Evolutionary conservation across 306 rosid species (phyloP), one percentile per base, ranked within the genome.

Genomic region (Inga laurina): DNA sequence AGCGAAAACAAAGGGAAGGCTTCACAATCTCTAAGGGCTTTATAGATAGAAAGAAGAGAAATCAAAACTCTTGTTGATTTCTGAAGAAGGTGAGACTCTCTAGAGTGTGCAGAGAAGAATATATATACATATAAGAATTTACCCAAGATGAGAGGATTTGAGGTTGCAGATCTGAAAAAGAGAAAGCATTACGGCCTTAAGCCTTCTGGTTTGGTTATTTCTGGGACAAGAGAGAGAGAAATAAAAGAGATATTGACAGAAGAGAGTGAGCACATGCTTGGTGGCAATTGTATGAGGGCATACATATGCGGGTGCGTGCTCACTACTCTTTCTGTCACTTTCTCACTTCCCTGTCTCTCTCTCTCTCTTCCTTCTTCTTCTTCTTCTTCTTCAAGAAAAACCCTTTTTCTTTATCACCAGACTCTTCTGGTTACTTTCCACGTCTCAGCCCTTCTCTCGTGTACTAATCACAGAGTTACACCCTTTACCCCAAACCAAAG

Each of bases 181-280:
- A 3, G 18, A 10, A 18, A 70, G 74, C 52, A 70, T 4, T 16
- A 35, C 43, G 5, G 18, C 24, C n/a, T 3, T 19, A 6, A 39
- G 43, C 18, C 18, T 41, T 70, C 14, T 78, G 39, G 52, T 37
- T 21, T 4, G 4, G 2, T 67, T 34, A 15, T 13, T 30, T 69
- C 45, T 39, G 46, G 2, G 37, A 75, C 66, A 79, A 44, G 37
- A 41, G 46, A 32, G 72, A 18, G 5, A 35, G 27, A 54, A 1
- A 70, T 39, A 79, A 30, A 18, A 57, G 44, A 34, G 72, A 67
- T 7, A 67, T 81, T 91, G 95, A 91, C 93, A 90, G 95, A 88
- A 90, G 95, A 91, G 93, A 90, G 93, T 85, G 90, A 90, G 93
- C 92, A 89, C 92, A 87, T 77, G 82, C 90, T 77, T 77, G 84